Evolutionary conservation across 1,284 basidiomycete genomes (phyloP), one percentile per base, ranked within the genome.

Genomic region (Phlebopus sp.): DNA sequence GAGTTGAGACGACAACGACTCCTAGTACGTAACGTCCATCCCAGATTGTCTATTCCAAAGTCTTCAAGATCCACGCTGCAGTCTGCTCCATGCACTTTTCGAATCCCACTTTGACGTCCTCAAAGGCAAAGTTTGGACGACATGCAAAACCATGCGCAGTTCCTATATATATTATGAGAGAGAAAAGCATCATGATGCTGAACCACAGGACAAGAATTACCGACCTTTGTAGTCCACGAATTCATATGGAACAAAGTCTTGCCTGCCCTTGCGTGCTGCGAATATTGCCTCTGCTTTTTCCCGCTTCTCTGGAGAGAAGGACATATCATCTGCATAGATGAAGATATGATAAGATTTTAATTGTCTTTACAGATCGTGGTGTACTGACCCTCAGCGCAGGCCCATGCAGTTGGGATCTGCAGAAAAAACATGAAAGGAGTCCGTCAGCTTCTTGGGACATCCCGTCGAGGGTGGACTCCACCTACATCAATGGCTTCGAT

Each of bases 71-170:
- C 61, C 54, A 58, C 21, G 39, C 49, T n/a, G 43, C 37, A 4
- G 45, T 62, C 36, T 59, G 57, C 17, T 60, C 58, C 36, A 70
- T 57, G 5, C 67, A 63, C 15, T 69, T 58, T 46, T 79, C 71
- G 40, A 73, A 78, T 0, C 69, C 74, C 48, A 66, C 66, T 54
- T 72, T 72, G 23, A 73, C 66, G 21, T 67, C 61, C 5, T 69
- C 69, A 35, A 69, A 67, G 2, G 53, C 63, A 15, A 75, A 55
- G 29, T 73, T 69, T 1, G 76, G 76, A 8, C 76, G 64, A n/a
- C 62, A 63, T 1, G 70, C 73, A 44, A 78, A 79, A 13, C 76
- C 74, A 50, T 77, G 77, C 2, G 68, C 65, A 14, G 73, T 76
- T 38, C 72, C 72, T 66, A 13, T 7, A 8, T 3, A 46, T 10